Evolutionary conservation across 2,329 filamentous ascomycete species (phyloP).

Genomic region (Blumeria graminis): DNA sequence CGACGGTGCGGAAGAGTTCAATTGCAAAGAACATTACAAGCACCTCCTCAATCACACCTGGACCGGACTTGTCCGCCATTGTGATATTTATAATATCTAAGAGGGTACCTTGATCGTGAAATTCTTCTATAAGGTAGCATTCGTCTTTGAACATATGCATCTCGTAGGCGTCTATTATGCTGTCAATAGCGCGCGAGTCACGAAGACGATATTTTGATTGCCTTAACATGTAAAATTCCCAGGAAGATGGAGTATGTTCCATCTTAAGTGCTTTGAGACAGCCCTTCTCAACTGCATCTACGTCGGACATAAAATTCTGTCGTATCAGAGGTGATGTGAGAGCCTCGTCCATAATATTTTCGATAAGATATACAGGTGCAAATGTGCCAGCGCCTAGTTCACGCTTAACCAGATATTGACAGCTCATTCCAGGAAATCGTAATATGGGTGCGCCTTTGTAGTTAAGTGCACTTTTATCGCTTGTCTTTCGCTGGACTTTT

Average conservation of each 20-base stretch:
- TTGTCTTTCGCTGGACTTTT: slow-evolving; percentile 19
- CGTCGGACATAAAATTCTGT: slow-evolving; percentile 27
- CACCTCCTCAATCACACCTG: slow-evolving; percentile 58
- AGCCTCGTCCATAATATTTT: slow-evolving; percentile 34
- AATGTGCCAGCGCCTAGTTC: slow-evolving; percentile 87
- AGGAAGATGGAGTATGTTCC: slow-evolving; percentile 67
- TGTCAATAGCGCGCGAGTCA: slow-evolving; percentile 47
- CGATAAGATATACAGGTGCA: slow-evolving; percentile 80
- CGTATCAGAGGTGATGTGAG: slow-evolving; percentile 24
- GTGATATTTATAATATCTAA: slow-evolving; percentile 87
- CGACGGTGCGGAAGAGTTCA: slow-evolving; percentile 73
- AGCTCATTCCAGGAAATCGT: slow-evolving; percentile 36
- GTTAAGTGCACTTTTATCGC: slow-evolving; percentile 34
- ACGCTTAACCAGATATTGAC: slow-evolving; percentile 53
- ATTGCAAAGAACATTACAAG: slow-evolving; percentile 90
- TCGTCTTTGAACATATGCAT: slow-evolving; percentile 83
- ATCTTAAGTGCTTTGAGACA: slow-evolving; percentile 78
- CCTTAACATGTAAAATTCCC: slow-evolving; percentile 94
- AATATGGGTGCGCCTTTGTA: slow-evolving; percentile 37
- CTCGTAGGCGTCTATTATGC: slow-evolving; percentile 64
- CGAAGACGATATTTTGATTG: slow-evolving; percentile 55
- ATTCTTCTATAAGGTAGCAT: slow-evolving; percentile 71
- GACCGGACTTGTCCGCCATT: slow-evolving; percentile 35
- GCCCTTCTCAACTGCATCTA: slow-evolving; percentile 24
- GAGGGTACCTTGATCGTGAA: slow-evolving; percentile 68